These are phyloP conservation scores for Chrysochromulina tobinii DNA, from an alignment of 78 protist genomes.

Conservation along the genomic window DNA sequence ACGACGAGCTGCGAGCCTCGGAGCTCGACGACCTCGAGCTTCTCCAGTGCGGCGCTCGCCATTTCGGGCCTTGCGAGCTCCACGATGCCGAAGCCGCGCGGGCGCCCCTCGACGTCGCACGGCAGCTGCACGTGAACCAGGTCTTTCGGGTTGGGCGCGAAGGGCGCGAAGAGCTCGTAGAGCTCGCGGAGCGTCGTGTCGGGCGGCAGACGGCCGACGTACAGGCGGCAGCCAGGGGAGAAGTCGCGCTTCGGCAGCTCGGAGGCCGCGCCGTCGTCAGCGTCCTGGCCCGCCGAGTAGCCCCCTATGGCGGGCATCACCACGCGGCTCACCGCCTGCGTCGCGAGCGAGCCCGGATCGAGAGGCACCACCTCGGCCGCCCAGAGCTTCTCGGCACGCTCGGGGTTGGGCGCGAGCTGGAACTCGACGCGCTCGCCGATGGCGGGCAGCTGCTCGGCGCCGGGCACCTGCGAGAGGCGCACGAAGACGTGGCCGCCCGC, in stretches of 20 bases:
- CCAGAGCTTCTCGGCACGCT: neutral
- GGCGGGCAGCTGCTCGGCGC: neutral
- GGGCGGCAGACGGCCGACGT: neutral
- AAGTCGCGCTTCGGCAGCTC: neutral
- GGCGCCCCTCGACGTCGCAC: neutral
- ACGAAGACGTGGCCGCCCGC: neutral
- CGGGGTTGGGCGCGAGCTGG: neutral
- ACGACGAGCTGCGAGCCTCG: neutral
- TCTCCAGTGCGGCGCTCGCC: neutral
- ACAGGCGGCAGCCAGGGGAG: neutral
- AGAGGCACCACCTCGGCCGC: neutral
- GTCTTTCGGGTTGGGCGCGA: neutral
- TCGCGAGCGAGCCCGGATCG: neutral
- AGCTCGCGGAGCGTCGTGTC: neutral
- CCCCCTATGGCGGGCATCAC: neutral
- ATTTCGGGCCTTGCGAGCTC: neutral
- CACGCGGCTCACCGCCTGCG: neutral
- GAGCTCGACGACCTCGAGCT: neutral
- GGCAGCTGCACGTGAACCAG: neutral
- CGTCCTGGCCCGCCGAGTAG: too few relatives aligned
- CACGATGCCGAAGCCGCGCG: constrained; percentile 11
- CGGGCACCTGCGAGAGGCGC: neutral
- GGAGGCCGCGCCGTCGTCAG: too few relatives aligned
- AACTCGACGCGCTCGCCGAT: constrained; percentile 3
- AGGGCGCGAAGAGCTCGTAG: neutral